These are phyloP conservation scores for Aureobasidium sp. DNA, from an alignment of 2,329 filamentous ascomycete species.

Conservation along the genomic window DNA sequence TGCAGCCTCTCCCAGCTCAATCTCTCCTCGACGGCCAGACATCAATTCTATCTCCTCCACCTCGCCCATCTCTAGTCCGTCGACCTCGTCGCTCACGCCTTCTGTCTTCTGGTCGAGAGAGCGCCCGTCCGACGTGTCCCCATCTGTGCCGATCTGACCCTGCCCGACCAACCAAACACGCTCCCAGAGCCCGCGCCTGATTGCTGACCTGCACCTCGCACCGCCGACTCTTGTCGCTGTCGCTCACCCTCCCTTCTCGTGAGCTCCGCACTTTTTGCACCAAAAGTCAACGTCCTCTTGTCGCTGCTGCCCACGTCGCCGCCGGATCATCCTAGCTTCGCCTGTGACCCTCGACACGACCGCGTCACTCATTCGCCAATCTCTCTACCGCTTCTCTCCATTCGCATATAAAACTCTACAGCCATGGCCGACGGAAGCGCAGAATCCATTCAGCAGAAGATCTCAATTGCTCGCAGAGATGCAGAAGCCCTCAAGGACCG, in stretches of 20 bases:
- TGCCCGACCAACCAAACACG: slow-evolving; percentile 8
- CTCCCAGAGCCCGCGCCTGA: neutral
- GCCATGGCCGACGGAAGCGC: slow-evolving; percentile 41
- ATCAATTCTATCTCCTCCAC: neutral
- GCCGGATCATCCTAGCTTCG: neutral
- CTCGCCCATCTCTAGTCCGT: neutral
- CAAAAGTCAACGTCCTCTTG: neutral
- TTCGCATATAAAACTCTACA: neutral
- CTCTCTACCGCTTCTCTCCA: neutral
- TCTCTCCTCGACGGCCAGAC: slow-evolving; percentile 2
- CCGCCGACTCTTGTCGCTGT: slow-evolving; percentile 2
- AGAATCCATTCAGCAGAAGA: slow-evolving; percentile 48
- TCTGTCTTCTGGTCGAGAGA: neutral
- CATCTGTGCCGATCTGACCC: slow-evolving; percentile 1
- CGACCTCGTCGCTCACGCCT: neutral
- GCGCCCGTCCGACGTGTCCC: neutral
- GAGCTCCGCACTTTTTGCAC: neutral
- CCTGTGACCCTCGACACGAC: neutral
- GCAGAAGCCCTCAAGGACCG: slow-evolving; percentile 95
- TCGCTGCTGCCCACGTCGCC: neutral
- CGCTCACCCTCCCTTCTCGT: slow-evolving; percentile 1
- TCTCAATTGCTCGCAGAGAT: slow-evolving; percentile 96
- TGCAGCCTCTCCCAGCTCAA: slow-evolving; percentile 2
- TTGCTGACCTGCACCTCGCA: slow-evolving; percentile 9
- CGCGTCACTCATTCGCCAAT: neutral